A percentile compares a stretch with the other conserved stretches of the same genome.
phyloP scores from a whole-genome alignment of 148 eudicot genomes.

The Nepenthes gracilis region DNA sequence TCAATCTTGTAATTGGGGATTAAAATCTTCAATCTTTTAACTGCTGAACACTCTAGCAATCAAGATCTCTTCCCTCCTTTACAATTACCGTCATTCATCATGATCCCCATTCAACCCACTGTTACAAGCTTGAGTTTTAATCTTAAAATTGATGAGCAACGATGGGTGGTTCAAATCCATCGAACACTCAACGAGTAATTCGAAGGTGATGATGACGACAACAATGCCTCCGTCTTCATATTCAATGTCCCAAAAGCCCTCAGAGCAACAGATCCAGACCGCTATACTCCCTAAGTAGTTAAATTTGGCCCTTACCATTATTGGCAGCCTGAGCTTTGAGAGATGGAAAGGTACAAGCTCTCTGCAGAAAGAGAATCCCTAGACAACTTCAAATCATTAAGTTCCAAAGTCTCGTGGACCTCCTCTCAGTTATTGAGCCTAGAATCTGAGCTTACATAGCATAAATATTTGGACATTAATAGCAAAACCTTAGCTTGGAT shows the following conservation, averaged over 20 bases:
- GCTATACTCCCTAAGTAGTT: slow-evolving; percentile 33
- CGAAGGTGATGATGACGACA: slow-evolving; percentile 19
- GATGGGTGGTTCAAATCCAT: slow-evolving; percentile 41
- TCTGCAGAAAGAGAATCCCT: slow-evolving; percentile 12
- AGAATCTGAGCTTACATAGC: slow-evolving; percentile 29
- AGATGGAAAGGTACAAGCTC: slow-evolving; percentile 35
- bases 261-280: slow-evolving; percentile 23
- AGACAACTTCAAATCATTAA: slow-evolving; percentile 6
- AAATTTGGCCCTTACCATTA: slow-evolving; percentile 37
- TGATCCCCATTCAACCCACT: neutral
- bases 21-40: too few relatives aligned
- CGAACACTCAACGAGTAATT: slow-evolving; percentile 22
- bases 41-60: too few relatives aligned
- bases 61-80: neutral
- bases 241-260: slow-evolving; percentile 37
- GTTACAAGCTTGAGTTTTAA: neutral
- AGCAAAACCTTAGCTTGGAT: slow-evolving; percentile 30
- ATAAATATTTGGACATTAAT: slow-evolving; percentile 23
- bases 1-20: too few relatives aligned
- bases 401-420: slow-evolving; percentile 21
- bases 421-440: slow-evolving; percentile 12
- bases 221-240: slow-evolving; percentile 28
- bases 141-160: neutral
- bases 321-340: slow-evolving; percentile 14
- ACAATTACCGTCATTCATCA: slow-evolving; percentile 1